Percentiles rank a stretch among this genome's conserved stretches.
Evolutionary conservation across 23 red algal species (phyloP).

Genomic region (Gracilaria vermiculophylla): DNA sequence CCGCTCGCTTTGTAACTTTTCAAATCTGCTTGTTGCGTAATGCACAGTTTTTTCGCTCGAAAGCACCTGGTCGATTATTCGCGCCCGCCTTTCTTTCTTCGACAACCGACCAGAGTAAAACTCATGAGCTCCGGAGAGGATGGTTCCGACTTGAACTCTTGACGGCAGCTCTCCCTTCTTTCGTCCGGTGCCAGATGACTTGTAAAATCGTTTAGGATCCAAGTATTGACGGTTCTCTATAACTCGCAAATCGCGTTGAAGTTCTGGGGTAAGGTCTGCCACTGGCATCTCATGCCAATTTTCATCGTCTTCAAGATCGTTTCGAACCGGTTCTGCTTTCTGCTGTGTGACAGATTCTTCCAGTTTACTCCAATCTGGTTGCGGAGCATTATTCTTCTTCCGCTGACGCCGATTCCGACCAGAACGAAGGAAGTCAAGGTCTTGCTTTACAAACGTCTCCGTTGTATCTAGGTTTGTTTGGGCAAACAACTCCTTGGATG

Average conservation of each 20-base stretch:
- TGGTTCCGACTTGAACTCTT: conserved; percentile 64
- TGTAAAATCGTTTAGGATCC: conserved; percentile 82
- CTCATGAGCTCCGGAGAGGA: conserved; percentile 59
- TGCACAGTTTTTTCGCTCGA: conserved; percentile 14
- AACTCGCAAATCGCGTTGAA: conserved; percentile 54
- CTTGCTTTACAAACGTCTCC: background rate
- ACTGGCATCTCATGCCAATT: conserved; percentile 71
- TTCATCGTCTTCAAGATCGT: background rate
- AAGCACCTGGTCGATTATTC: conserved; percentile 56
- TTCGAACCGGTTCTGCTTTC: background rate
- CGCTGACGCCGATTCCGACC: background rate
- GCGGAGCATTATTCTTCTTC: no score
- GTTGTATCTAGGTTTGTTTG: background rate
- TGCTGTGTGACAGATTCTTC: background rate
- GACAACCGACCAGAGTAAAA: conserved; percentile 67
- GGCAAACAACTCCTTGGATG: background rate
- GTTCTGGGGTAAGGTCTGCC: conserved; percentile 29
- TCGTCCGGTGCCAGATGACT: conserved; percentile 52
- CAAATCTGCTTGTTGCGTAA: conserved; percentile 31
- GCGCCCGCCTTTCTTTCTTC: conserved; percentile 36
- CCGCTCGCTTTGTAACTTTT: conserved; percentile 2
- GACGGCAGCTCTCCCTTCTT: conserved; percentile 53
- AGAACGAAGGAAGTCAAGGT: conserved; percentile 1
- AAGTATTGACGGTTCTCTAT: conserved; percentile 60
- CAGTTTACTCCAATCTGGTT: background rate